A percentile compares a stretch with the other conserved stretches of the same genome.
Evolutionary conservation across 192 early-diverging fungal species (phyloP).

Genomic region (Coemansia sp.): DNA sequence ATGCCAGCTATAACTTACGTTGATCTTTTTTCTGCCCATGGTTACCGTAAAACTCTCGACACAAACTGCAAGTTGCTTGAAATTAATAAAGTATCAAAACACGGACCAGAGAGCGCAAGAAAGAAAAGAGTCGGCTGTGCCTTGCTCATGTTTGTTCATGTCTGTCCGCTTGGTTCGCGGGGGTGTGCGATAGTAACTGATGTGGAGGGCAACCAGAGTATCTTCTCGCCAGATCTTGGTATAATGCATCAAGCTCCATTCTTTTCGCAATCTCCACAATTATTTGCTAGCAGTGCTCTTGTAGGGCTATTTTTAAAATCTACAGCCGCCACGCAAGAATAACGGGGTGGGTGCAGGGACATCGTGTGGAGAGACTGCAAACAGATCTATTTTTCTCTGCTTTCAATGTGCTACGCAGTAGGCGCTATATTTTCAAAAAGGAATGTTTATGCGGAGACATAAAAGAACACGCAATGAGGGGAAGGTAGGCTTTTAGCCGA

Average conservation of each 20-base stretch:
- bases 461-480: not conserved
- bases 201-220: too few relatives aligned
- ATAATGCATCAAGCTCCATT: not conserved
- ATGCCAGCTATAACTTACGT: slow-evolving; percentile 19
- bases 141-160: slow-evolving; percentile 1
- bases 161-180: not conserved
- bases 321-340: too few relatives aligned
- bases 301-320: not conserved
- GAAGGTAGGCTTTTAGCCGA: not conserved
- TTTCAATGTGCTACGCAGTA: too few relatives aligned
- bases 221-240: too few relatives aligned
- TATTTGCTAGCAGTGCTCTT: not conserved
- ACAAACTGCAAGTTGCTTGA: too few relatives aligned
- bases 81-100: too few relatives aligned
- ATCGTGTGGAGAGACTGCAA: too few relatives aligned
- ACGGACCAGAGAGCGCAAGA: not conserved
- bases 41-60: not conserved
- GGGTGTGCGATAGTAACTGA: too few relatives aligned
- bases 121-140: not conserved
- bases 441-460: not conserved
- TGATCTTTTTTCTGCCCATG: slow-evolving; percentile 58
- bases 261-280: not conserved
- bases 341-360: too few relatives aligned
- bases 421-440: too few relatives aligned
- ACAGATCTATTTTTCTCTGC: not conserved